These are phyloP conservation scores for Cladosporium sp. DNA, from an alignment of 2,329 filamentous ascomycete genomes.

Conservation along the genomic window DNA sequence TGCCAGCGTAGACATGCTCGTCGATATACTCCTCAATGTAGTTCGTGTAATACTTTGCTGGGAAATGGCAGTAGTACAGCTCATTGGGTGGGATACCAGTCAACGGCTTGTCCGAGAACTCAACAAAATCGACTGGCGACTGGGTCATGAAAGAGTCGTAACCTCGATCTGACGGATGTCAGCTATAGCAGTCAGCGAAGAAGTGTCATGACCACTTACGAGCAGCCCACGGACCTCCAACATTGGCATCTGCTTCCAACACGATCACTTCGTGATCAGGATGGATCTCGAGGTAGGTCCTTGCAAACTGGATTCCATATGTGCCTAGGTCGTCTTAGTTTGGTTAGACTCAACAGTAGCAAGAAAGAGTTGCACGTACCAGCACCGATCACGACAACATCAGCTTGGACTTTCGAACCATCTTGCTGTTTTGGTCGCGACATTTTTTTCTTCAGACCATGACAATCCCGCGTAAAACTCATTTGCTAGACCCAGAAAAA, in stretches of 20 bases:
- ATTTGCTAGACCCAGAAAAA: too few species aligned
- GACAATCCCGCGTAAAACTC: too few species aligned
- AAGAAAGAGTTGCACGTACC: too few species aligned
- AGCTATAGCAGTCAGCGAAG: too few species aligned
- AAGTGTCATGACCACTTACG: too few species aligned
- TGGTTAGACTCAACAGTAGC: too few species aligned
- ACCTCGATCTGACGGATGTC: constrained; percentile 15
- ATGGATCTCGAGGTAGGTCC: constrained; percentile 23
- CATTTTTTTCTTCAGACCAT: too few species aligned
- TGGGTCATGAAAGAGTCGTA: constrained; percentile 30
- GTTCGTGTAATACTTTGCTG: constrained; percentile 21
- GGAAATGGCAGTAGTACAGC: constrained; percentile 21
- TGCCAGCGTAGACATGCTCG: constrained; percentile 21
- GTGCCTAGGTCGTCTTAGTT: too few species aligned
- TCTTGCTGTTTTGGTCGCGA: too few species aligned
- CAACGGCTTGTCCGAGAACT: constrained; percentile 26
- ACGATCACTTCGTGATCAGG: constrained; percentile 18
- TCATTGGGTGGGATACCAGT: constrained; percentile 14
- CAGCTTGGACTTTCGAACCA: too few species aligned
- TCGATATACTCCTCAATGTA: constrained; percentile 29
- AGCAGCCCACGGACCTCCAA: constrained; percentile 16
- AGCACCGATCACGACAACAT: too few species aligned
- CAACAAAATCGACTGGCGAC: constrained; percentile 18
- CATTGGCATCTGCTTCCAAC: constrained; percentile 17
- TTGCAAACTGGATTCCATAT: constrained; percentile 19